Conservation (phyloP, 2,329 filamentous ascomycete genomes). For the Chlorencoelia australis region DNA sequence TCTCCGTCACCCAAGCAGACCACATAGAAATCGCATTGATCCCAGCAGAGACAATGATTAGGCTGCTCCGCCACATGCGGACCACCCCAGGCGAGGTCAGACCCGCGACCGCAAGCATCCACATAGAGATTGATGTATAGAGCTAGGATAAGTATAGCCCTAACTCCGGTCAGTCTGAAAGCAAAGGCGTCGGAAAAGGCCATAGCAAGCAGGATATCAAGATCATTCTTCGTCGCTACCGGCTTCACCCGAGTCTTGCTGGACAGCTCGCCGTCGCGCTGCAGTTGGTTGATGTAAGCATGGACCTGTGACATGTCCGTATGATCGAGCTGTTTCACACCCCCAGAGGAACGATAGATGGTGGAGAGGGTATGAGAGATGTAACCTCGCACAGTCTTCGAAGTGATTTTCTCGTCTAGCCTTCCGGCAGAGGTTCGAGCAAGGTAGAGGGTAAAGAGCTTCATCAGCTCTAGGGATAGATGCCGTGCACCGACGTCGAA, state of each 20-base stretch:
- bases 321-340: neutral
- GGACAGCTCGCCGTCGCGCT: conserved; percentile 3
- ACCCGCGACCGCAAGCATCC: conserved; percentile 2
- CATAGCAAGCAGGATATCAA: conserved; percentile 1
- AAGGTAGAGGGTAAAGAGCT: conserved; percentile 1
- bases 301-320: conserved; percentile 1
- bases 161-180: conserved; percentile 1
- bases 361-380: conserved; percentile 1
- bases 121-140: conserved; percentile 4
- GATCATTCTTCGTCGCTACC: conserved; percentile 4
- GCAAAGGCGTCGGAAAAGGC: conserved; percentile 2
- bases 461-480: neutral
- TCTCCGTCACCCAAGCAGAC: conserved; percentile 1
- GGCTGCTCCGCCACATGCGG: neutral
- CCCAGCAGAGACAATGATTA: conserved; percentile 3
- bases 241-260: conserved; percentile 1
- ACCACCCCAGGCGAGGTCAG: conserved; percentile 1
- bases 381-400: conserved; percentile 2
- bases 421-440: conserved; percentile 3
- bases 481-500: neutral
- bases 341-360: neutral
- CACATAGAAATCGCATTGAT: conserved; percentile 3
- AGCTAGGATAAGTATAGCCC: conserved; percentile 1
- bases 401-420: conserved; percentile 3
- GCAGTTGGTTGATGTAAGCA: conserved; percentile 1